Percentiles rank a stretch among this genome's conserved stretches.
Conservation (phyloP, 1,284 basidiomycete genomes). For the Hemileia vastatrix region DNA sequence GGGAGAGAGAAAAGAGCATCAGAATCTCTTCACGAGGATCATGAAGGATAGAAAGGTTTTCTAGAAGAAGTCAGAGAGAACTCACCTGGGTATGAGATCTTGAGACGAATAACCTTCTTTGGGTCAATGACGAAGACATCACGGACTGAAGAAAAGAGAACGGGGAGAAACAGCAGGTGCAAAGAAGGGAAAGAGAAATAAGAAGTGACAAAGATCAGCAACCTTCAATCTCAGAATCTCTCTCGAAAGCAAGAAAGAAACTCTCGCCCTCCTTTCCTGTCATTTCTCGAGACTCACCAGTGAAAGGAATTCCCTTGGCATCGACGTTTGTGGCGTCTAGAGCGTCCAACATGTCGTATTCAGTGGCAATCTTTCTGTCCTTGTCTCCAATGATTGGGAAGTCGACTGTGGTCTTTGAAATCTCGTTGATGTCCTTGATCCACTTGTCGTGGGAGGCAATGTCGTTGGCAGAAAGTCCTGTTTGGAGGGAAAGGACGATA, state of each 20-base stretch:
- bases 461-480: conserved; percentile 87
- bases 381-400: conserved; percentile 96
- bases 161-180: conserved; percentile 21
- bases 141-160: conserved; percentile 63
- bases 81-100: conserved; percentile 67
- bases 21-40: conserved; percentile 57
- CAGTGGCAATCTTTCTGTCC: conserved; percentile 71
- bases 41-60: background rate
- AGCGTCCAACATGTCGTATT: conserved; percentile 89
- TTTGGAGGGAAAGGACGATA: conserved; percentile 46
- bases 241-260: conserved; percentile 47
- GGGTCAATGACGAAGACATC: conserved; percentile 91
- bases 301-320: conserved; percentile 74
- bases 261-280: too few relatives aligned
- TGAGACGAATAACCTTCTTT: conserved; percentile 74
- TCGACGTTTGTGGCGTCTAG: conserved; percentile 93
- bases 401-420: conserved; percentile 61
- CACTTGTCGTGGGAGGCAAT: conserved; percentile 77
- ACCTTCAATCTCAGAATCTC: conserved; percentile 19
- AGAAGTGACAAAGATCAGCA: too few relatives aligned
- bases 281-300: too few relatives aligned
- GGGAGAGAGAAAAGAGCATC: background rate
- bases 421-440: conserved; percentile 76
- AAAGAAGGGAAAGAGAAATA: background rate
- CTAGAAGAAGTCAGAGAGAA: background rate